phyloP scores from a whole-genome alignment of 306 rosid species.

The Geum urbanum region DNA sequence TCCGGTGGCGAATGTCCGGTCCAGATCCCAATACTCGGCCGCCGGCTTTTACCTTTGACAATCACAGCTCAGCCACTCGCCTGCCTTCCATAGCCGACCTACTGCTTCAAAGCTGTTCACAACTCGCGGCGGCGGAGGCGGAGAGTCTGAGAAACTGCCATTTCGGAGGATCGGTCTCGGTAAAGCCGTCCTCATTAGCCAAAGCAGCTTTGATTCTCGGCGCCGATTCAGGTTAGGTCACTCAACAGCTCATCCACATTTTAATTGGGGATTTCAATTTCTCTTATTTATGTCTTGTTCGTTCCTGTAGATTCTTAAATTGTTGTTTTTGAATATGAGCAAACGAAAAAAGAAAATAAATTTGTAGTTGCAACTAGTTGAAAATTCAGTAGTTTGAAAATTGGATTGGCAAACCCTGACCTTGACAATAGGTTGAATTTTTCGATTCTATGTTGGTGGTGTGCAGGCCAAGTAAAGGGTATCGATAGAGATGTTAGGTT shows the following conservation, averaged over 20 bases:
- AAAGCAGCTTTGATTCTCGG: constrained; percentile 45
- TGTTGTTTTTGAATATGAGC: not conserved
- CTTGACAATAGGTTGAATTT: too few relatives aligned
- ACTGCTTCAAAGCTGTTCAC: constrained; percentile 45
- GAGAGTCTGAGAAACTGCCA: not conserved
- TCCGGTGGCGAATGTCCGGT: constrained; percentile 30
- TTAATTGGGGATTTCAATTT: not conserved
- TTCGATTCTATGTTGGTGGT: constrained; percentile 5
- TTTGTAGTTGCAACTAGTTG: not conserved
- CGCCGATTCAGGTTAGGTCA: constrained; percentile 13
- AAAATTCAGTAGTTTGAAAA: not conserved
- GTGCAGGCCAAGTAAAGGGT: constrained; percentile 46
- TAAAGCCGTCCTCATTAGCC: constrained; percentile 44
- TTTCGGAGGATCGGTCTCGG: constrained; percentile 35
- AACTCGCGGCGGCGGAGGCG: constrained; percentile 26
- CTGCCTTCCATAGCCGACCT: constrained; percentile 54
- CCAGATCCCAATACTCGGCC: constrained; percentile 16
- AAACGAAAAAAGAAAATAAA: not conserved
- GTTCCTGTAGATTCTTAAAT: not conserved
- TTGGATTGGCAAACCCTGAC: not conserved
- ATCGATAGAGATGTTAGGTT: constrained; percentile 28
- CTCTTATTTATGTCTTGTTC: not conserved
- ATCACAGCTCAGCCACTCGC: constrained; percentile 16
- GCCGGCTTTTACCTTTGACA: not conserved
- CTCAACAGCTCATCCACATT: not conserved